Evolutionary conservation across 352 stramenopile genomes (phyloP).

Genomic region (Pythium oligandrum): DNA sequence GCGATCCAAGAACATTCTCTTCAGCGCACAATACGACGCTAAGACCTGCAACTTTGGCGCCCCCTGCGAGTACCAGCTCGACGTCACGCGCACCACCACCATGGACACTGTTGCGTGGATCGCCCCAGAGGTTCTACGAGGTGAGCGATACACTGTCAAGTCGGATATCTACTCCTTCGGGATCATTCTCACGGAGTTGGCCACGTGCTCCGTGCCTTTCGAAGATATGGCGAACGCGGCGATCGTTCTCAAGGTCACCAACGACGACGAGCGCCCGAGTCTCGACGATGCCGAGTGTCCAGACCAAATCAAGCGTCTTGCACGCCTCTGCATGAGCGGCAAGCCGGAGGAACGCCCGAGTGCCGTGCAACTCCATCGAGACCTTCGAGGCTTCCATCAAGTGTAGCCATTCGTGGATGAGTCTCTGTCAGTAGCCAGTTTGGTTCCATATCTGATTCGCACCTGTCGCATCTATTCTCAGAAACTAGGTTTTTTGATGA

Average conservation of each 20-base stretch:
- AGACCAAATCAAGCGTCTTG: constrained; percentile 2
- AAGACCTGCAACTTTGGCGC: constrained; percentile 5
- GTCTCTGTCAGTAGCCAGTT: background rate
- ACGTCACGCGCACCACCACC: constrained; percentile 8
- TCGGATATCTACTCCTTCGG: constrained; percentile 17
- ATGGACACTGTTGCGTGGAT: constrained; percentile 11
- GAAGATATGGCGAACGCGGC: constrained; percentile 52
- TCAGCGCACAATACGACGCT: constrained; percentile 5
- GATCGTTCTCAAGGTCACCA: constrained; percentile 69
- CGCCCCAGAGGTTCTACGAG: constrained; percentile 11
- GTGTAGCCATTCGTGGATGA: background rate
- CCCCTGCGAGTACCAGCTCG: background rate
- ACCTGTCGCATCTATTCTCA: constrained; percentile 11
- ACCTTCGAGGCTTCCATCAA: constrained; percentile 3
- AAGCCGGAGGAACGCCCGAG: constrained; percentile 6
- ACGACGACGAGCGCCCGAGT: constrained; percentile 35
- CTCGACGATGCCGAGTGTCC: constrained; percentile 12
- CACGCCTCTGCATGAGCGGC: constrained; percentile 12
- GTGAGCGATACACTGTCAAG: constrained; percentile 6
- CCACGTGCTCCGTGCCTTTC: constrained; percentile 40
- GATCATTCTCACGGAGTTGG: constrained; percentile 12
- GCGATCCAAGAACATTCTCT: constrained; percentile 8
- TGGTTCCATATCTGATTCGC: constrained; percentile 5
- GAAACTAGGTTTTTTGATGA: constrained; percentile 3
- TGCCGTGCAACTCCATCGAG: constrained; percentile 3